These are phyloP conservation scores for Abelmoschus esculentus DNA, from an alignment of 345 rosid genomes.

Conservation along the genomic window DNA sequence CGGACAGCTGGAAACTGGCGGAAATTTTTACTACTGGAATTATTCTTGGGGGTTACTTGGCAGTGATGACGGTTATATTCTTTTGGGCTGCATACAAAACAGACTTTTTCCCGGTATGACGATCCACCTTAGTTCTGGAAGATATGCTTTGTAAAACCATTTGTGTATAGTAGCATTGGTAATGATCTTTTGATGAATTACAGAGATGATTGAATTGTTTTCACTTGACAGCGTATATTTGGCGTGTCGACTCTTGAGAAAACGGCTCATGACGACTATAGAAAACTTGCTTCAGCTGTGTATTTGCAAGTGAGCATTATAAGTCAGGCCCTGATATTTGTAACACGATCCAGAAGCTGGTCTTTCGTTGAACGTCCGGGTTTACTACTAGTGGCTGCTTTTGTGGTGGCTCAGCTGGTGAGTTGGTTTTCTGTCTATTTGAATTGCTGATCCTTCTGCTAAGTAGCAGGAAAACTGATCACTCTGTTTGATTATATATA, in stretches of 20 bases:
- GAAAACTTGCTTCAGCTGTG: constrained; percentile 91
- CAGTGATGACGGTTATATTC: constrained; percentile 97
- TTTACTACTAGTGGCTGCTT: constrained; percentile 57
- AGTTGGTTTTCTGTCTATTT: constrained; percentile 22
- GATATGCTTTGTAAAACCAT: not conserved
- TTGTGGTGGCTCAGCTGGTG: constrained; percentile 86
- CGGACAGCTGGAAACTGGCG: constrained; percentile 97
- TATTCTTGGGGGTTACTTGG: constrained; percentile 90
- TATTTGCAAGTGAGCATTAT: constrained; percentile 95
- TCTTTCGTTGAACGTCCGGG: constrained; percentile 95
- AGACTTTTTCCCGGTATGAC: constrained; percentile 78
- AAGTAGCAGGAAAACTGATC: constrained; percentile 1
- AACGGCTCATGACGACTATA: constrained; percentile 80
- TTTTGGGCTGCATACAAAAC: constrained; percentile 96
- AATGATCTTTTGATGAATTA: not conserved
- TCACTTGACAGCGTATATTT: constrained; percentile 45
- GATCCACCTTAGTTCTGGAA: not conserved
- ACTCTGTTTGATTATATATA: constrained; percentile 21
- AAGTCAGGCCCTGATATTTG: constrained; percentile 97
- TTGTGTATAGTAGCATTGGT: no score
- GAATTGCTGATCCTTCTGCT: not conserved
- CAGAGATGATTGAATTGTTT: constrained; percentile 11
- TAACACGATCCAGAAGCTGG: constrained; percentile 93
- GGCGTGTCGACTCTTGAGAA: constrained; percentile 85
- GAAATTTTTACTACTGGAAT: constrained; percentile 90